Conservation (phyloP, 768 basidiomycete genomes). For the Auriscalpium vulgare region DNA sequence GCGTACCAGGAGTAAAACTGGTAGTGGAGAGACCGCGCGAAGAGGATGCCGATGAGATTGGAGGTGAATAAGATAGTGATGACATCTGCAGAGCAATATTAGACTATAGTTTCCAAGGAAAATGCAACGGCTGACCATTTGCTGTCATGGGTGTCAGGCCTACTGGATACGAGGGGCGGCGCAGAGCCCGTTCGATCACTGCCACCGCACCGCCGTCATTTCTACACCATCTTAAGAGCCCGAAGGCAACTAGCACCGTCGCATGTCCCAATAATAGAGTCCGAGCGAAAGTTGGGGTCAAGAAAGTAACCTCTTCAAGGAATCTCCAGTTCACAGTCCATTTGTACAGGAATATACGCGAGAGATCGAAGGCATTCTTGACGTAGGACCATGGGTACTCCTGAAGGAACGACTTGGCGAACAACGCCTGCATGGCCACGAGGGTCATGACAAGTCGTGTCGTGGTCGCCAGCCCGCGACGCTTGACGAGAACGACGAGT, state of each 20-base stretch:
- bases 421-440: slow-evolving; percentile 42
- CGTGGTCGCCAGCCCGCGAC: slow-evolving; percentile 48
- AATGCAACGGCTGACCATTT: slow-evolving; percentile 46
- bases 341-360: slow-evolving; percentile 82
- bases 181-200: slow-evolving; percentile 49
- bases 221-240: slow-evolving; percentile 67
- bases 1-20: slow-evolving; percentile 99
- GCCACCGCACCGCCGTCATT: slow-evolving; percentile 56
- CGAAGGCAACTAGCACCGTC: slow-evolving; percentile 53
- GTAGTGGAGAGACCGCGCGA: slow-evolving; percentile 92
- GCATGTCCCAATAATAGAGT: slow-evolving; percentile 63
- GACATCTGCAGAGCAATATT: slow-evolving; percentile 42
- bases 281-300: slow-evolving; percentile 52
- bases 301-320: slow-evolving; percentile 67
- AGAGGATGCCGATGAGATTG: slow-evolving; percentile 86
- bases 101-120: slow-evolving; percentile 13
- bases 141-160: slow-evolving; percentile 38
- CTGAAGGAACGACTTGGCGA: slow-evolving; percentile 66
- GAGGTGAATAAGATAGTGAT: slow-evolving; percentile 81
- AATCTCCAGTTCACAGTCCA: slow-evolving; percentile 99
- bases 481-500: slow-evolving; percentile 73
- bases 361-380: slow-evolving; percentile 75
- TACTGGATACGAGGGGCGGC: slow-evolving; percentile 42
- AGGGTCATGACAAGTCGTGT: slow-evolving; percentile 42
- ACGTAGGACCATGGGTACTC: slow-evolving; percentile 59